phyloP scores from a whole-genome alignment of 2,329 filamentous ascomycete genomes.

The Pseudogymnoascus sp. region DNA sequence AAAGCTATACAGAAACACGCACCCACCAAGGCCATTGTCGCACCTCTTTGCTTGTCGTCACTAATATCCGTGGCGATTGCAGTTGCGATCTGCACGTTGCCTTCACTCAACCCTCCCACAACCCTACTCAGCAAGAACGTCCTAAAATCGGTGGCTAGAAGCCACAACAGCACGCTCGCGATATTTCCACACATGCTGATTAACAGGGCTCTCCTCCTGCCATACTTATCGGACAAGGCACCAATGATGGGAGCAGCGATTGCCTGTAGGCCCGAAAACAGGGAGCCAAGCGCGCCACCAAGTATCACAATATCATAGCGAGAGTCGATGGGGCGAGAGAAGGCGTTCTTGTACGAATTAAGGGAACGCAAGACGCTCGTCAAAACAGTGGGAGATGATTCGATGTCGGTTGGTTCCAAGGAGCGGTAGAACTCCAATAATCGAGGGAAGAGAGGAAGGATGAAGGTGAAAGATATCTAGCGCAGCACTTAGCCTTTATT shows the following conservation, averaged over 20 bases:
- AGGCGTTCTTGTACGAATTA: conserved; percentile 90
- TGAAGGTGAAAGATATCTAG: conserved; percentile 97
- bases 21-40: conserved; percentile 93
- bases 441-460: conserved; percentile 89
- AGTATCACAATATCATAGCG: conserved; percentile 95
- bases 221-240: conserved; percentile 76
- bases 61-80: conserved; percentile 96
- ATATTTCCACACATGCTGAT: conserved; percentile 93
- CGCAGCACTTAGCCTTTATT: neutral
- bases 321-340: conserved; percentile 85
- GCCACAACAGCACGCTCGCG: conserved; percentile 87
- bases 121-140: conserved; percentile 91
- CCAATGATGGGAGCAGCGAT: conserved; percentile 89
- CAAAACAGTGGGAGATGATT: conserved; percentile 56
- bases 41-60: conserved; percentile 71
- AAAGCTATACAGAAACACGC: conserved; percentile 97
- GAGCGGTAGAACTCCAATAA: conserved; percentile 94
- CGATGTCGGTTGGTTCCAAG: conserved; percentile 49
- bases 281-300: conserved; percentile 82
- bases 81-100: conserved; percentile 91
- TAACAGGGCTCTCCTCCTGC: conserved; percentile 76
- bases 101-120: conserved; percentile 88
- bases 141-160: conserved; percentile 84
- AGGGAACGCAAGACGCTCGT: conserved; percentile 72
- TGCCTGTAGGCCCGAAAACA: conserved; percentile 87